Evolutionary conservation across 495 filamentous ascomycete species (phyloP).

Genomic region (Aspergillus affinis): DNA sequence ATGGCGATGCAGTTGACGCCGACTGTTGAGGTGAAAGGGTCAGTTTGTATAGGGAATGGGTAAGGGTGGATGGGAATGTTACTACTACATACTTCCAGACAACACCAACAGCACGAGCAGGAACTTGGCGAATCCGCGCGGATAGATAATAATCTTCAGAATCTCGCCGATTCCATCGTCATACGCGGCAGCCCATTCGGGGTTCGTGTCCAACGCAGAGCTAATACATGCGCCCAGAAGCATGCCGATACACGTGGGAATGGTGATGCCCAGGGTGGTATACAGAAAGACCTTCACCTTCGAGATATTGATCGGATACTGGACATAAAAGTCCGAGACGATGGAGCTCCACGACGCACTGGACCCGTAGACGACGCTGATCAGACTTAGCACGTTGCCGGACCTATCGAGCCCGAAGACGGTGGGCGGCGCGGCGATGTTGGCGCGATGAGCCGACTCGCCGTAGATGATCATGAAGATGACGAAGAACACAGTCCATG

Average conservation of each 20-base stretch:
- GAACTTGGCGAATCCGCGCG: slow-evolving; percentile 59
- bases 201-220: slow-evolving; percentile 49
- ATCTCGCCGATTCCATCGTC: slow-evolving; percentile 58
- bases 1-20: slow-evolving; percentile 44
- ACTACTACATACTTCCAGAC: slow-evolving; percentile 33
- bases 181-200: slow-evolving; percentile 49
- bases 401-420: slow-evolving; percentile 41
- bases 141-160: slow-evolving; percentile 53
- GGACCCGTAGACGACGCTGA: slow-evolving; percentile 57
- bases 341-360: slow-evolving; percentile 61
- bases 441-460: slow-evolving; percentile 47
- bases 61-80: neutral
- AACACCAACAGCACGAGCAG: slow-evolving; percentile 56
- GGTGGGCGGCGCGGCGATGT: slow-evolving; percentile 38
- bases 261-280: slow-evolving; percentile 39
- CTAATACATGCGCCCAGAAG: slow-evolving; percentile 52
- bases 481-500: slow-evolving; percentile 57
- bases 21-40: slow-evolving; percentile 14
- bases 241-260: slow-evolving; percentile 59
- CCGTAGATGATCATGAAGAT: slow-evolving; percentile 60
- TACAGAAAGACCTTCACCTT: slow-evolving; percentile 54
- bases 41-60: slow-evolving; percentile 1
- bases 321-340: slow-evolving; percentile 61
- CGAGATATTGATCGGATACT: slow-evolving; percentile 54
- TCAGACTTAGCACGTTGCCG: slow-evolving; percentile 50